Conservation (phyloP, 495 filamentous ascomycete genomes). For the Ascodesmis nigricans region DNA sequence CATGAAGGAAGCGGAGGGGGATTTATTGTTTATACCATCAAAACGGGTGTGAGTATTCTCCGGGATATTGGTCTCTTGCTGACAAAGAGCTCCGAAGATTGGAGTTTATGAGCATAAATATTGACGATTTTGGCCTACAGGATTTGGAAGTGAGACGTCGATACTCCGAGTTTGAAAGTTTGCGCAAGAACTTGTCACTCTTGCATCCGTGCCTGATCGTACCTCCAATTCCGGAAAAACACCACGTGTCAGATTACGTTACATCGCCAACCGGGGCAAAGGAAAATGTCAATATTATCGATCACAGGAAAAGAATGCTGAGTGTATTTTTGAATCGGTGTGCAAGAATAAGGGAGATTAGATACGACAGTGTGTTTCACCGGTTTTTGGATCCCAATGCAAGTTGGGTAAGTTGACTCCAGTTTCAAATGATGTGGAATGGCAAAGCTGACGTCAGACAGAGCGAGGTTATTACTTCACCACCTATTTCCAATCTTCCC, state of each 20-base stretch:
- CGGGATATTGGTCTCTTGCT: neutral
- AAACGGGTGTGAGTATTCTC: constrained; percentile 51
- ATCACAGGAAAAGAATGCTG: constrained; percentile 86
- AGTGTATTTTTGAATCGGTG: constrained; percentile 87
- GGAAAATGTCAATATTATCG: constrained; percentile 88
- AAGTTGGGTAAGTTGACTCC: constrained; percentile 56
- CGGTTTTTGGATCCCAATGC: constrained; percentile 92
- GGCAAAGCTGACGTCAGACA: constrained; percentile 21
- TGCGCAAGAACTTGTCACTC: constrained; percentile 67
- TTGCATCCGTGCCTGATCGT: constrained; percentile 88
- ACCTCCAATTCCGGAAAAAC: constrained; percentile 93
- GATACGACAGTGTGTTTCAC: constrained; percentile 91
- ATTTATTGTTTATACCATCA: constrained; percentile 91
- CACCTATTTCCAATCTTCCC: constrained; percentile 73
- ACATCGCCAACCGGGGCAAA: constrained; percentile 95
- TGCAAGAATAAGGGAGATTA: constrained; percentile 73
- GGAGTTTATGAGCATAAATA: neutral
- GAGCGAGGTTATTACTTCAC: constrained; percentile 79
- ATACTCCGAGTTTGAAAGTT: constrained; percentile 92
- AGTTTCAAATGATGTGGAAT: constrained; percentile 10
- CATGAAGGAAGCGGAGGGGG: constrained; percentile 63
- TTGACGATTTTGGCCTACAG: constrained; percentile 26
- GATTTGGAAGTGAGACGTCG: constrained; percentile 83
- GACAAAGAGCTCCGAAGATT: neutral
- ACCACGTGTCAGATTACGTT: constrained; percentile 94